phyloP scores from a whole-genome alignment of 192 early-diverging fungal genomes.

The Backusella sp. region DNA sequence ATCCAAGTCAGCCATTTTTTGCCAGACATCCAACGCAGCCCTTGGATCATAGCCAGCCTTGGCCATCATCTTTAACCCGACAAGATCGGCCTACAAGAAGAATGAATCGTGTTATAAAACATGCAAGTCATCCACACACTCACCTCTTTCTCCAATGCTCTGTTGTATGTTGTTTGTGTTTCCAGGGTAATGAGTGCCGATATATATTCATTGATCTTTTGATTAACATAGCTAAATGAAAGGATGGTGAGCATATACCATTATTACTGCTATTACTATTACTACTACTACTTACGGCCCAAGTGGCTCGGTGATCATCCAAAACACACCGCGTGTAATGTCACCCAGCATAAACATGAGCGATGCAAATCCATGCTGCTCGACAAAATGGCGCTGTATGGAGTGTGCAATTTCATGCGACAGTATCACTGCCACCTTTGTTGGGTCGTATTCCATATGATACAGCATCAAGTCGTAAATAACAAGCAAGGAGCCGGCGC shows the following conservation, averaged over 20 bases:
- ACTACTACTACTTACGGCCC: constrained; percentile 25
- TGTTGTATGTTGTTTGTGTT: constrained; percentile 36
- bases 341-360: constrained; percentile 49
- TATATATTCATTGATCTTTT: constrained; percentile 35
- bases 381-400: constrained; percentile 54
- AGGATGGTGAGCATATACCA: neutral
- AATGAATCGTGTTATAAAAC: neutral
- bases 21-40: constrained; percentile 49
- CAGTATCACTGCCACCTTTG: constrained; percentile 47
- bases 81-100: constrained; percentile 42
- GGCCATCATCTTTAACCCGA: constrained; percentile 49
- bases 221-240: constrained; percentile 27
- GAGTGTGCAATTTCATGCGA: constrained; percentile 59
- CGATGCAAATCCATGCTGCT: constrained; percentile 51
- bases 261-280: too few species aligned
- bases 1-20: constrained; percentile 43
- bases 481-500: constrained; percentile 30
- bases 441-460: constrained; percentile 41
- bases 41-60: constrained; percentile 60
- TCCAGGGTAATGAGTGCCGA: neutral
- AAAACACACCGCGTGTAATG: constrained; percentile 39
- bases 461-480: constrained; percentile 37
- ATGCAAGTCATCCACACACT: neutral
- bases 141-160: constrained; percentile 49
- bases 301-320: constrained; percentile 37